Evolutionary conservation across 371 early-diverging fungal species (phyloP).

Genomic region (Choanephora cucurbitarum): DNA sequence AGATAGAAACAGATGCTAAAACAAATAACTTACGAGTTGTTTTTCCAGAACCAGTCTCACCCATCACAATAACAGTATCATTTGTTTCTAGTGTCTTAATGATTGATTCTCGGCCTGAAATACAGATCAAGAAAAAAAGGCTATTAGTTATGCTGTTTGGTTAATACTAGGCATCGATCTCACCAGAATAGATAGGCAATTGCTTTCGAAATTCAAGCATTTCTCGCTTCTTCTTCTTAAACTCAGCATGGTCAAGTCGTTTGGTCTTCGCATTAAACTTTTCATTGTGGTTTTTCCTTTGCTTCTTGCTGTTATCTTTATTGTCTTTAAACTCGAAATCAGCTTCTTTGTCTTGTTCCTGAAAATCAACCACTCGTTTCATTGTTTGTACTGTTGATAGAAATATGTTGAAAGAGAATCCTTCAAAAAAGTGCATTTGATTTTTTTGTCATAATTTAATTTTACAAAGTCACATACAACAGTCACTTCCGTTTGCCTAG

Average conservation of each 20-base stretch:
- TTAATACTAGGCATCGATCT: not conserved
- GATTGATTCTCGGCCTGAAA: slow-evolving; percentile 60
- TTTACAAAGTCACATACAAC: not conserved
- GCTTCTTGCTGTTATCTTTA: slow-evolving; percentile 19
- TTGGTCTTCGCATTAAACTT: slow-evolving; percentile 22
- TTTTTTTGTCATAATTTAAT: too few relatives aligned
- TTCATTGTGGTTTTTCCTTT: slow-evolving; percentile 14
- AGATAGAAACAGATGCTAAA: not conserved
- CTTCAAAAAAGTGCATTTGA: not conserved
- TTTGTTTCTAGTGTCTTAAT: slow-evolving; percentile 57
- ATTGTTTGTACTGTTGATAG: not conserved
- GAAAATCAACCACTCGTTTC: slow-evolving; percentile 30
- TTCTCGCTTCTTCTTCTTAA: slow-evolving; percentile 37
- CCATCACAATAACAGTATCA: slow-evolving; percentile 62
- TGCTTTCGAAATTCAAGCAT: slow-evolving; percentile 47
- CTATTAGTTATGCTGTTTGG: too few relatives aligned
- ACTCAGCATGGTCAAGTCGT: slow-evolving; percentile 23
- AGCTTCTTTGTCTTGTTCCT: slow-evolving; percentile 19
- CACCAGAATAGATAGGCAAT: slow-evolving; percentile 52
- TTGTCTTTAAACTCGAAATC: slow-evolving; percentile 22
- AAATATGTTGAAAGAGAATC: too few relatives aligned
- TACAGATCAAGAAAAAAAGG: not conserved
- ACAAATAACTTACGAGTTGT: slow-evolving; percentile 54
- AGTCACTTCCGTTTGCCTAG: too few relatives aligned
- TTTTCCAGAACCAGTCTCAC: slow-evolving; percentile 69